Base-by-base conservation (phyloP, 352 stramenopile genomes). In the Blastocystis sp. region DNA sequence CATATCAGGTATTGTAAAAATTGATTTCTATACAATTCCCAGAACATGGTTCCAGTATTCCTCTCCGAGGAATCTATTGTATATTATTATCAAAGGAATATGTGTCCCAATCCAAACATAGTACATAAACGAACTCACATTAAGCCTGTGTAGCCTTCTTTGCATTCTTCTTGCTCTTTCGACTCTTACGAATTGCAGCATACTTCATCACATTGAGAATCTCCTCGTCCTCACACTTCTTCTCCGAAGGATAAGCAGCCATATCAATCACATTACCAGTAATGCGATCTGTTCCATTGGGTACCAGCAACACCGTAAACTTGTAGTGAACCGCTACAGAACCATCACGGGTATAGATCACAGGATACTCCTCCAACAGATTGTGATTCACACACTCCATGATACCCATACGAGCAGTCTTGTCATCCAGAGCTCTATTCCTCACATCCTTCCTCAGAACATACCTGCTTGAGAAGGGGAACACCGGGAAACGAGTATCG, bases 301-400 rank as follows among this genome's bases (percentile, higher is more conserved):
- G 93, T 81, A 99, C 89, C 61, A 99, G 91, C 73, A 99, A 91
- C 59, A 99, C 94, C 14, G 97, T 99, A 75, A 93, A 95, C 92
- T 99, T 99, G 91, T 98, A 98, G 91, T 99, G 97, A 4, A 95
- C 96, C 42, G 98, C 94, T 89, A 97, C 95, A 71, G 97, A 95
- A 61, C 94, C 95, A 12, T 91, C 90, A 69, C 94, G 93, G 83
- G 96, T 96, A 89, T 97, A 93, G 80, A 99, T 91, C 86, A 98
- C 96, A 39, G 96, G 96, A 90, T 98, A 99, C 3, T 95, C 92
- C 88, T 95, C 93, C 81, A 99, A 90, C 29, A 99, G 91, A 78
- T 98, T 94, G 91, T 99, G 96, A 88, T 94, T 94, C 78, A 98
- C 92, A 90, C 94, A 98, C 91, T 99, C 97, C 4, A 96, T 94